Evolutionary conservation across 2,329 filamentous ascomycete genomes (phyloP), one percentile per base, ranked within the genome.

Genomic region (Pseudogymnoascus sp.): DNA sequence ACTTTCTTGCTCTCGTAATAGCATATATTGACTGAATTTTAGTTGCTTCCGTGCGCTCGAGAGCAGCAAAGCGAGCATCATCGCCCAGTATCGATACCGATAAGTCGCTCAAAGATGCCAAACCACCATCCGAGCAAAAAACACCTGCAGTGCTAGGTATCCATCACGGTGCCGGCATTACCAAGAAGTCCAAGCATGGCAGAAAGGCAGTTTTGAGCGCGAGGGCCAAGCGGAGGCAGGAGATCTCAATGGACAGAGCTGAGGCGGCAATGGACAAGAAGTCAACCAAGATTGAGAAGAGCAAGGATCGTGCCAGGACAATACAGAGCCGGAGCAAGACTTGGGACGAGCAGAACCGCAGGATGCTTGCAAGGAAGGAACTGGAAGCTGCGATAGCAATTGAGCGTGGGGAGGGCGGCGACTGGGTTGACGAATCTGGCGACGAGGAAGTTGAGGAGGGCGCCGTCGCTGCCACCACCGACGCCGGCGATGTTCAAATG

Each of bases 51-150:
- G 75, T 85, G 64, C 88, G 88, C 77, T 93, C 90, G 62, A 88
- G 90, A 67, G 88, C 88, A 64, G 88, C 88, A 42, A 84, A 89
- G 71, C 86, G 90, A 67, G 89, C 86, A 56, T 84, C 85, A 15
- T 89, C 88, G 3, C 87, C 88, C 26, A 80, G 85, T 70, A 86
- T 90, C 75, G 77, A 89, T 75, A 83, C 84, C 46, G 87, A 90
- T 79, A 89, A 89, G 76, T 88, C 87, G 6, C 79, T 90, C 21
- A 88, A 88, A 72, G 77, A 84, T 38, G 75, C 82, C 64, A 77
- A 80, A 65, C 78, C 81, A 10, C 83, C 85, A 1, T 66, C 75
- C 19, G 76, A 81, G 50, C 77, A 81, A 66, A 73, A 78, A 65
- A 83, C 86, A 4, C 84, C 86, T 29, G 86, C 89, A n/a, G 81